Evolutionary conservation across 2,329 filamentous ascomycete species (phyloP).

Genomic region (Cadophora malorum): DNA sequence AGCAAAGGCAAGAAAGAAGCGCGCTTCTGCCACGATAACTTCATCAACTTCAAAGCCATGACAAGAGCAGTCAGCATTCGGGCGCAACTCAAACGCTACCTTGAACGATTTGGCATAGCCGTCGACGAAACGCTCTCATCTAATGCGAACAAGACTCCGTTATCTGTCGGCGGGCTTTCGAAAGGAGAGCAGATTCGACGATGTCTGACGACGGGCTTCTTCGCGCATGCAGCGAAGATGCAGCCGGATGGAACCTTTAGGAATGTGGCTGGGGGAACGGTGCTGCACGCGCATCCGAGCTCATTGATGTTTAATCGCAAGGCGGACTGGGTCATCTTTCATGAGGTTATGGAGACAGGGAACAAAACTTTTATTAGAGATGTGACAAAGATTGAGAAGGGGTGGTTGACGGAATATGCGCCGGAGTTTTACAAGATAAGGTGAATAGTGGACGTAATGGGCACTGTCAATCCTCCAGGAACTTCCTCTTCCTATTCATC

Average conservation of each 20-base stretch:
- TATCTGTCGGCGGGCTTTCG: constrained; percentile 50
- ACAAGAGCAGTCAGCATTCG: constrained; percentile 83
- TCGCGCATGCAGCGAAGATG: constrained; percentile 93
- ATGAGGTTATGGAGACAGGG: constrained; percentile 88
- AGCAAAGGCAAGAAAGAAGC: constrained; percentile 82
- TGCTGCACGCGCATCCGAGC: constrained; percentile 86
- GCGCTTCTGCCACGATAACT: constrained; percentile 86
- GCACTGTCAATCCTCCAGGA: background rate
- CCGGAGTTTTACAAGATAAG: constrained; percentile 77
- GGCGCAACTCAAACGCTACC: constrained; percentile 82
- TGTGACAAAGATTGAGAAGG: constrained; percentile 90
- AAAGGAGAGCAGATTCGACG: constrained; percentile 78
- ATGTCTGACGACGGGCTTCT: constrained; percentile 89
- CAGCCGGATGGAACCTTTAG: constrained; percentile 89
- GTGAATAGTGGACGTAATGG: constrained; percentile 9
- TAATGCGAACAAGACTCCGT: constrained; percentile 44
- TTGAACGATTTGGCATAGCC: constrained; percentile 82
- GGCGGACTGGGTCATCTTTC: constrained; percentile 95
- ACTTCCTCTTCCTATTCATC: background rate
- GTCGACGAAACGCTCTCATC: constrained; percentile 66
- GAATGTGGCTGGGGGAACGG: constrained; percentile 80
- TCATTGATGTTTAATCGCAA: constrained; percentile 96
- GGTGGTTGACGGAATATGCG: constrained; percentile 90
- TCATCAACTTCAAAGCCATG: constrained; percentile 86
- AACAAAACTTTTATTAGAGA: constrained; percentile 91